Percentiles rank a stretch among this genome's conserved stretches.
These are phyloP conservation scores for Caloboletus firmus DNA, from an alignment of 1,284 basidiomycete genomes.

Conservation along the genomic window DNA sequence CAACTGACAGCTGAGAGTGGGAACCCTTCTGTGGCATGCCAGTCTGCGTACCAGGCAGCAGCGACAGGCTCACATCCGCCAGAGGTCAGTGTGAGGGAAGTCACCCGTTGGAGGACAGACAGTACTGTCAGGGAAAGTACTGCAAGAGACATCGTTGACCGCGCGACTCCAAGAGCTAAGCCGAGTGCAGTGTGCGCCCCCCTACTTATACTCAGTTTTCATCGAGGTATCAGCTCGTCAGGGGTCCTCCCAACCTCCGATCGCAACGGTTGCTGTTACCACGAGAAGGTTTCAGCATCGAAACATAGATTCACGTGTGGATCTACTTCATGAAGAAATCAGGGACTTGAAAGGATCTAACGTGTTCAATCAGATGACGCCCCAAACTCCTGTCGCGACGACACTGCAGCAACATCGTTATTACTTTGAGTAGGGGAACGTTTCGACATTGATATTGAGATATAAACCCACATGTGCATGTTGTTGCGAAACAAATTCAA, in stretches of 20 bases:
- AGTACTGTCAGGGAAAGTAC: conserved; percentile 6
- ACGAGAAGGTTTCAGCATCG: not conserved
- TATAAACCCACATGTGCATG: not conserved
- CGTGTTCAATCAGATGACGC: not conserved
- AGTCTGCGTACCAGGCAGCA: conserved; percentile 40
- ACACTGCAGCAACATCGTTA: not conserved
- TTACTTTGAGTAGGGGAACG: not conserved
- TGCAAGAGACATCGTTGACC: conserved; percentile 10
- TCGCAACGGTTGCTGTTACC: not conserved
- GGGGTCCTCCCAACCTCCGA: not conserved
- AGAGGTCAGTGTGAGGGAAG: not conserved
- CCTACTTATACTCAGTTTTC: conserved; percentile 4
- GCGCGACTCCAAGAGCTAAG: not conserved
- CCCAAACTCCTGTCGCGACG: too few species aligned
- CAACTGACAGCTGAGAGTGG: conserved; percentile 45
- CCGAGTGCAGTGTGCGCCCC: not conserved
- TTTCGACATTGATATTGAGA: not conserved
- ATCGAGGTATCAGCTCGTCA: not conserved
- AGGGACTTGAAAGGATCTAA: not conserved
- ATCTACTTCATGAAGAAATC: not conserved
- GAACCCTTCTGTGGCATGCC: conserved; percentile 43
- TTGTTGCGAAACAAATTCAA: not conserved
- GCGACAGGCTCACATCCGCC: not conserved
- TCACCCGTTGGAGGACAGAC: conserved; percentile 4
- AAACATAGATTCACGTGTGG: not conserved